Percentiles rank a stretch among this genome's conserved stretches.
These are phyloP conservation scores for Populus ilicifolia DNA, from an alignment of 345 rosid species.

Conservation along the genomic window DNA sequence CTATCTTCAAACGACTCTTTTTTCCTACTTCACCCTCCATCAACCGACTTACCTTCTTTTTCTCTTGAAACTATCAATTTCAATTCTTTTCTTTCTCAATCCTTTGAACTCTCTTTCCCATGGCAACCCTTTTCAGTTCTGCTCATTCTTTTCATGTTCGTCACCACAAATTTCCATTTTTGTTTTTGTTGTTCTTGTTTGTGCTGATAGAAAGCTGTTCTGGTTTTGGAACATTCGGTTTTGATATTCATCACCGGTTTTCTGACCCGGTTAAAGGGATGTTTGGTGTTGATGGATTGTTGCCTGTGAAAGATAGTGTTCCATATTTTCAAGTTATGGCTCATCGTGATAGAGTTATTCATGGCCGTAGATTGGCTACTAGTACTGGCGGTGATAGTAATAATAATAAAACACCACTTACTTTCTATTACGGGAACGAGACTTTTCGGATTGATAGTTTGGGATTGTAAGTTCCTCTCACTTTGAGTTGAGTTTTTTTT, in stretches of 20 bases:
- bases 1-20: not conserved
- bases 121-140: not conserved
- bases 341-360: slow-evolving; percentile 63
- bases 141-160: not conserved
- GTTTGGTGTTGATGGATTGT: slow-evolving; percentile 43
- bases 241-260: slow-evolving; percentile 70
- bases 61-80: not conserved
- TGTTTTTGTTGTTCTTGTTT: slow-evolving; percentile 7
- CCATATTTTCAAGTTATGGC: slow-evolving; percentile 62
- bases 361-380: slow-evolving; percentile 59
- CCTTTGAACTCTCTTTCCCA: not conserved
- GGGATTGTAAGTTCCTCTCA: slow-evolving; percentile 61
- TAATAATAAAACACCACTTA: slow-evolving; percentile 47
- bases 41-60: not conserved
- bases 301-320: slow-evolving; percentile 63
- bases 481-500: not conserved
- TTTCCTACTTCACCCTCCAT: not conserved
- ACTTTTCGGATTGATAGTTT: slow-evolving; percentile 44
- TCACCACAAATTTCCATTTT: not conserved
- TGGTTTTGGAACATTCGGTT: slow-evolving; percentile 61
- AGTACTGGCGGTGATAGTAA: slow-evolving; percentile 25
- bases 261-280: slow-evolving; percentile 73
- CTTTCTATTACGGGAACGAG: slow-evolving; percentile 66
- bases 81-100: not conserved
- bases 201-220: slow-evolving; percentile 16